phyloP scores from a whole-genome alignment of 2,329 filamentous ascomycete species.

The Fusarium sp. region DNA sequence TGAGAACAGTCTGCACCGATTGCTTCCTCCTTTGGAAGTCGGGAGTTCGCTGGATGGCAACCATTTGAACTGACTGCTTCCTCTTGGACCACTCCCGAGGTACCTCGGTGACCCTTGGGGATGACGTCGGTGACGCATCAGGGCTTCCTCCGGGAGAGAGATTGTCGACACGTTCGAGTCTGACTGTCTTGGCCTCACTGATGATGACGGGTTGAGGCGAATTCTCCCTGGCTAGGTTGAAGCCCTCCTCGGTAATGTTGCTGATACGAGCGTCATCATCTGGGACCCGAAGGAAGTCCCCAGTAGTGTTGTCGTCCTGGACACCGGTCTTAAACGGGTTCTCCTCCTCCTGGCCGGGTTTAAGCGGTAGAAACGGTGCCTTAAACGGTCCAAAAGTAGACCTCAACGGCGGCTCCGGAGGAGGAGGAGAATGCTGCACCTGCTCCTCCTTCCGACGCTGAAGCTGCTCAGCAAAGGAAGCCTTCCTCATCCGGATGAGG shows the following conservation, averaged over 20 bases:
- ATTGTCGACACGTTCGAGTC: slow-evolving; percentile 35
- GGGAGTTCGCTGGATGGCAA: background rate
- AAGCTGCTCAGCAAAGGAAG: slow-evolving; percentile 27
- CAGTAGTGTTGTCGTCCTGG: background rate
- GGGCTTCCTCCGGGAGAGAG: slow-evolving; percentile 17
- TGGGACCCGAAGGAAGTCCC: background rate
- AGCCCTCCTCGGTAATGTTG: slow-evolving; percentile 15
- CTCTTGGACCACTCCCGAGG: slow-evolving; percentile 17
- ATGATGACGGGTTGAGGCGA: slow-evolving; percentile 31
- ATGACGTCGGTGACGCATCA: slow-evolving; percentile 22
- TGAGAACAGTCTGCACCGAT: slow-evolving; percentile 19
- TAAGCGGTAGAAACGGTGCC: slow-evolving; percentile 26
- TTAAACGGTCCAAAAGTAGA: slow-evolving; percentile 28
- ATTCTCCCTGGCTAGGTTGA: slow-evolving; percentile 19
- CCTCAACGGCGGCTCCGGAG: slow-evolving; percentile 20
- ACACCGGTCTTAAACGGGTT: slow-evolving; percentile 2
- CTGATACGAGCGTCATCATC: slow-evolving; percentile 21
- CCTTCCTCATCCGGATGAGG: slow-evolving; percentile 31
- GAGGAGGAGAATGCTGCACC: slow-evolving; percentile 5
- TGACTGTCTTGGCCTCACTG: slow-evolving; percentile 36
- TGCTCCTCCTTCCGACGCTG: slow-evolving; percentile 19
- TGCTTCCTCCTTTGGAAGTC: slow-evolving; percentile 14
- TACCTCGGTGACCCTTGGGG: slow-evolving; percentile 20
- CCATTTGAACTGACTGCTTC: slow-evolving; percentile 24
- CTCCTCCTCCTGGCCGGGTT: slow-evolving; percentile 31